Evolutionary conservation across 495 filamentous ascomycete genomes (phyloP).

Genomic region (Neurospora sp.): DNA sequence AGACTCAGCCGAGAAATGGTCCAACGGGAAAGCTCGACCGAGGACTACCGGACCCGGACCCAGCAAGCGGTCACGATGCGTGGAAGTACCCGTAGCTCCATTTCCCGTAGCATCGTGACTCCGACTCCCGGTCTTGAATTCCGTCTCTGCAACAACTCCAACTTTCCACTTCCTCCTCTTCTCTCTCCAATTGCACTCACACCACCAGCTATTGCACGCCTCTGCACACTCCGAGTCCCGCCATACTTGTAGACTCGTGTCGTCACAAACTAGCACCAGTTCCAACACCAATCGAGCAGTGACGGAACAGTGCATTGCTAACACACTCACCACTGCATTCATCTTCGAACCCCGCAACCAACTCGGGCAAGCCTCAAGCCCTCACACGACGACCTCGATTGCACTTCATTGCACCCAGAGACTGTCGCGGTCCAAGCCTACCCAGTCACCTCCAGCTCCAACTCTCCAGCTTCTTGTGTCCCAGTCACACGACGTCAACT

Average conservation of each 20-base stretch:
- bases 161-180: background rate
- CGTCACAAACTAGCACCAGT: background rate
- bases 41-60: background rate
- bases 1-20: background rate
- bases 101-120: background rate
- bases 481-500: background rate
- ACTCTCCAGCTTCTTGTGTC: background rate
- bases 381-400: background rate
- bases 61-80: background rate
- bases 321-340: background rate
- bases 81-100: background rate
- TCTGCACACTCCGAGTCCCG: background rate
- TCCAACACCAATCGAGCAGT: background rate
- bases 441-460: background rate
- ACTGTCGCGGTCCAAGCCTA: background rate
- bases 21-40: background rate
- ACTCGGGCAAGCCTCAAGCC: background rate
- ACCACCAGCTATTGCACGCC: background rate
- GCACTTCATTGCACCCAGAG: background rate
- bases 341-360: background rate
- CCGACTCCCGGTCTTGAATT: background rate
- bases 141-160: background rate
- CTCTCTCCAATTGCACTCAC: background rate
- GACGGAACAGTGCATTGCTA: background rate
- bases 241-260: background rate